Percentiles rank a stretch among this genome's conserved stretches.
These are phyloP conservation scores for Boletus reticulatus DNA, from an alignment of 768 basidiomycete genomes.

Conservation along the genomic window DNA sequence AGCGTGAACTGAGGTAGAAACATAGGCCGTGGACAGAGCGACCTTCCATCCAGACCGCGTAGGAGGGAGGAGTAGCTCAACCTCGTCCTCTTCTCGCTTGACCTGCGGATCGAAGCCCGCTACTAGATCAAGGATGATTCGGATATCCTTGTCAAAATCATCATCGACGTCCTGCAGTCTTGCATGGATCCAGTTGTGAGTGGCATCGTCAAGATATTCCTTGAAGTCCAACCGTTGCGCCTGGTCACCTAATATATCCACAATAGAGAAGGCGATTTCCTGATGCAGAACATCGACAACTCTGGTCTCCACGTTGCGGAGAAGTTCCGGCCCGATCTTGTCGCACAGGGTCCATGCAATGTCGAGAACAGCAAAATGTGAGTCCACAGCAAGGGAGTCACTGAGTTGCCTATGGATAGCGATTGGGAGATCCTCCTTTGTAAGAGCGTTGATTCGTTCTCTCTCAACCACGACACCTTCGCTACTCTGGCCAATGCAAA, in stretches of 20 bases:
- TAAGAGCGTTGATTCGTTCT: constrained; percentile 67
- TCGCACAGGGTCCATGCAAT: constrained; percentile 62
- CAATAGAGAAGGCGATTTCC: constrained; percentile 74
- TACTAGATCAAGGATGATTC: constrained; percentile 63
- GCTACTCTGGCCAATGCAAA: constrained; percentile 45
- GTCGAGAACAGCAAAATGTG: constrained; percentile 56
- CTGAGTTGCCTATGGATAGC: constrained; percentile 50
- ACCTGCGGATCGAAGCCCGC: constrained; percentile 68
- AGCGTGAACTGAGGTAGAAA: constrained; percentile 59
- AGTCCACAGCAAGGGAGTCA: constrained; percentile 43
- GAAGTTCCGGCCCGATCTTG: constrained; percentile 56
- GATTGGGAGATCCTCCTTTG: constrained; percentile 66
- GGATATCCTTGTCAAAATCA: constrained; percentile 55
- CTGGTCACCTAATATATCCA: constrained; percentile 71
- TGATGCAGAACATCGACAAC: constrained; percentile 68
- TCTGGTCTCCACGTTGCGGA: constrained; percentile 56
- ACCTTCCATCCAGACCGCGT: constrained; percentile 60
- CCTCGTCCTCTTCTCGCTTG: constrained; percentile 76
- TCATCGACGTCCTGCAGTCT: constrained; percentile 57
- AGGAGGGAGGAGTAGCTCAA: constrained; percentile 49
- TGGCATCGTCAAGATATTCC: constrained; percentile 57
- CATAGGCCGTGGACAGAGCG: constrained; percentile 62
- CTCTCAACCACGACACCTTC: constrained; percentile 66
- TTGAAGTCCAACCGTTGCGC: constrained; percentile 50
- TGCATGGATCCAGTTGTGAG: constrained; percentile 58